Conservation (phyloP, 306 rosid genomes). For the Gastrolobium villosum region DNA sequence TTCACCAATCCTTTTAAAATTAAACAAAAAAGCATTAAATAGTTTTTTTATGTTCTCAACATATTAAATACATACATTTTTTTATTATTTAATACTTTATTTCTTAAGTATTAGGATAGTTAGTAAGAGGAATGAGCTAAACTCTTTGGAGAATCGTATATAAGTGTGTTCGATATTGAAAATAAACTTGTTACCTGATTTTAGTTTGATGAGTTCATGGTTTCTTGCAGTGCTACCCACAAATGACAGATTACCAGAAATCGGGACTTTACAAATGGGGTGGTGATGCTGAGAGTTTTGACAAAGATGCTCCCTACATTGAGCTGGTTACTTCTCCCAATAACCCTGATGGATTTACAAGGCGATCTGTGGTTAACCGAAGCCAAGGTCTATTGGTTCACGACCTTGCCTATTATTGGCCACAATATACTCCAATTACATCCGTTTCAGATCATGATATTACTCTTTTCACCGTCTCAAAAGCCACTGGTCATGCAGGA, state of each 20-base stretch:
- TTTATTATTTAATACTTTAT: not conserved
- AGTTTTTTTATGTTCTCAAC: not conserved
- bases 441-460: conserved; percentile 72
- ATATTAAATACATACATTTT: not conserved
- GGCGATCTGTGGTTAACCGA: conserved; percentile 67
- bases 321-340: conserved; percentile 93
- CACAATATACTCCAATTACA: conserved; percentile 87
- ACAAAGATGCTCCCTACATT: conserved; percentile 70
- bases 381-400: conserved; percentile 70
- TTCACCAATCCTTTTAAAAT: not conserved
- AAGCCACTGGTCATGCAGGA: conserved; percentile 92
- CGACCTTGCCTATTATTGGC: conserved; percentile 97
- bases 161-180: not conserved
- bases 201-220: conserved; percentile 12
- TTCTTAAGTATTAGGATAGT: not conserved
- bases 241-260: conserved; percentile 78
- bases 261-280: conserved; percentile 91
- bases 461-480: conserved; percentile 81
- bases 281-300: conserved; percentile 73
- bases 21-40: not conserved
- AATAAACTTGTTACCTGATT: not conserved
- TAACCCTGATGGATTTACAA: conserved; percentile 85
- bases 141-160: conserved; percentile 11
- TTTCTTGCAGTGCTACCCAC: conserved; percentile 75
- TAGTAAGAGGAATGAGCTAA: conserved; percentile 11